phyloP scores from a whole-genome alignment of 2,329 filamentous ascomycete genomes.

The Fusarium lateritium region DNA sequence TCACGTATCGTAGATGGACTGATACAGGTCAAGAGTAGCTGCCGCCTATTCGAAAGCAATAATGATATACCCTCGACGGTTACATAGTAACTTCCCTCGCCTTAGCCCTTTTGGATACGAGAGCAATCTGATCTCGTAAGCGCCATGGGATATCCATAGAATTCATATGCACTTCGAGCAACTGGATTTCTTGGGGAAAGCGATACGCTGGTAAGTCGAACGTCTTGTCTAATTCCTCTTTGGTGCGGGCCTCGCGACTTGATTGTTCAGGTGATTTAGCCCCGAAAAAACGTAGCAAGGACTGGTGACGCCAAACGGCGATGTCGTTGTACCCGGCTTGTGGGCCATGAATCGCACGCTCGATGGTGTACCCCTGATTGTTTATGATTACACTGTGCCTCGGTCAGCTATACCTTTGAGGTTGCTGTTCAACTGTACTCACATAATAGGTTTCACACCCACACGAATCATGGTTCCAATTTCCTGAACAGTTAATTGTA shows the following conservation, averaged over 20 bases:
- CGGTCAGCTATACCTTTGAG: too few species aligned
- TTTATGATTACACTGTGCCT: conserved; percentile 18
- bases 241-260: conserved; percentile 16
- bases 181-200: too few species aligned
- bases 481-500: conserved; percentile 27
- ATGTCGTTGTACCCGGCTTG: conserved; percentile 26
- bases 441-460: conserved; percentile 15
- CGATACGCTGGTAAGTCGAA: background rate
- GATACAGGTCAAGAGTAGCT: too few species aligned
- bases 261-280: background rate
- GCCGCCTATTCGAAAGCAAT: too few species aligned
- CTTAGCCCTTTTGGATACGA: too few species aligned
- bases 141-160: too few species aligned
- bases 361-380: conserved; percentile 28
- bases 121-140: too few species aligned
- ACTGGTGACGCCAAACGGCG: conserved; percentile 19
- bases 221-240: conserved; percentile 15
- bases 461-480: conserved; percentile 19
- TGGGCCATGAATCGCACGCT: conserved; percentile 22
- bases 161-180: too few species aligned
- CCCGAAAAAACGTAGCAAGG: conserved; percentile 10
- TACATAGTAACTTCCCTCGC: too few species aligned
- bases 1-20: too few species aligned
- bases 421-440: too few species aligned
- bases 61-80: too few species aligned